A percentile compares a stretch with the other conserved stretches of the same genome.
These are phyloP conservation scores for Verticillium nubilum DNA, from an alignment of 2,329 filamentous ascomycete species.

Conservation along the genomic window DNA sequence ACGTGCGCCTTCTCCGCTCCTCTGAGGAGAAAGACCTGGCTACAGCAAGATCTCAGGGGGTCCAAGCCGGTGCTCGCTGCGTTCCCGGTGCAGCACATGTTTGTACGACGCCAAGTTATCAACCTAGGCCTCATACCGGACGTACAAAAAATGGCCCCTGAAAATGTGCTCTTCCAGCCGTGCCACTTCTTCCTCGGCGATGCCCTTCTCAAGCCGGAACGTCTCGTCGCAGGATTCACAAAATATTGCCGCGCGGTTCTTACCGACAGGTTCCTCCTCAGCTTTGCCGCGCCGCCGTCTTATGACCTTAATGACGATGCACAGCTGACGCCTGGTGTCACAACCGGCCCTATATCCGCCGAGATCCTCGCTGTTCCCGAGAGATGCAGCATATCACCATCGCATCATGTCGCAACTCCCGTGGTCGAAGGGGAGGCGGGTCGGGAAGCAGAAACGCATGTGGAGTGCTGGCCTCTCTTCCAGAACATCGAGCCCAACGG, in stretches of 20 bases:
- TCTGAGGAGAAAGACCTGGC: too few species aligned
- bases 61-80: too few species aligned
- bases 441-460: background rate
- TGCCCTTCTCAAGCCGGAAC: too few species aligned
- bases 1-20: too few species aligned
- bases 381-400: background rate
- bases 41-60: too few species aligned
- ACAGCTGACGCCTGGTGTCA: background rate
- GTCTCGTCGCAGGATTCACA: background rate
- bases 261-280: background rate
- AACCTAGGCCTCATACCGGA: too few species aligned
- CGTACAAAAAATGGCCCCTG: too few species aligned
- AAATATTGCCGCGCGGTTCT: too few species aligned
- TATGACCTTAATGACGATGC: background rate
- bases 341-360: background rate
- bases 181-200: too few species aligned
- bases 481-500: background rate
- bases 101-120: too few species aligned
- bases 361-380: background rate
- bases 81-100: too few species aligned
- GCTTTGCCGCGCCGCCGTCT: constrained; percentile 1
- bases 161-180: too few species aligned
- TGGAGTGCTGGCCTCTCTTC: background rate
- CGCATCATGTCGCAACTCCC: background rate
- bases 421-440: background rate